Percentiles rank a stretch among this genome's conserved stretches.
Evolutionary conservation across 176 grass and related monocot species (phyloP).

Genomic region (Metroxylon sagu): DNA sequence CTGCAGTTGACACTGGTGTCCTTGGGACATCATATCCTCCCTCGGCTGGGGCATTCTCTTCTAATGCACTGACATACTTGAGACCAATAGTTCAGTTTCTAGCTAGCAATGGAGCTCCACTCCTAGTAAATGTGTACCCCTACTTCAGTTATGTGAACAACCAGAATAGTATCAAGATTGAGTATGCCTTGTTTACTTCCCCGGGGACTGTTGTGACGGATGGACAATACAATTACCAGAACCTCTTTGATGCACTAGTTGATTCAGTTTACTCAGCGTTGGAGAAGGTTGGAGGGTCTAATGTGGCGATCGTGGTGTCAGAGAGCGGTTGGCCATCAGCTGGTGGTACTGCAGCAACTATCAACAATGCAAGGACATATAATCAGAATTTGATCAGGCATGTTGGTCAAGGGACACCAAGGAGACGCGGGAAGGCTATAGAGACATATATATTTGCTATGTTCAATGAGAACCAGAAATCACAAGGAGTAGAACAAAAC

Average conservation of each 20-base stretch:
- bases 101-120: conserved; percentile 29
- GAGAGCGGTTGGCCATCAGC: conserved; percentile 74
- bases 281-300: conserved; percentile 5
- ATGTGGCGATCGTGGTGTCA: conserved; percentile 42
- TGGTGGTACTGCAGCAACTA: conserved; percentile 25
- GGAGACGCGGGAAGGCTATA: conserved; percentile 10
- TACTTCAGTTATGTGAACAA: conserved; percentile 44
- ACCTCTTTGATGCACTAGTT: conserved; percentile 43
- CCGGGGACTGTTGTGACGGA: conserved; percentile 29
- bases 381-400: conserved; percentile 61
- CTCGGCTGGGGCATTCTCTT: conserved; percentile 31
- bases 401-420: conserved; percentile 52
- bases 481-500: conserved; percentile 25
- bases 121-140: conserved; percentile 66
- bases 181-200: conserved; percentile 44
- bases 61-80: conserved; percentile 13
- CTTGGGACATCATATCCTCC: conserved; percentile 33
- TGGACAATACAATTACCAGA: conserved; percentile 30
- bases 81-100: conserved; percentile 27
- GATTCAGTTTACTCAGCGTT: conserved; percentile 52
- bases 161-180: background rate
- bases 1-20: conserved; percentile 19
- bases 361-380: conserved; percentile 39
- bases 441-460: conserved; percentile 71
- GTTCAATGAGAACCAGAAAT: conserved; percentile 70